Percentiles rank a stretch among this genome's conserved stretches.
phyloP scores from a whole-genome alignment of 768 basidiomycete genomes.

The Amanita inopinata region DNA sequence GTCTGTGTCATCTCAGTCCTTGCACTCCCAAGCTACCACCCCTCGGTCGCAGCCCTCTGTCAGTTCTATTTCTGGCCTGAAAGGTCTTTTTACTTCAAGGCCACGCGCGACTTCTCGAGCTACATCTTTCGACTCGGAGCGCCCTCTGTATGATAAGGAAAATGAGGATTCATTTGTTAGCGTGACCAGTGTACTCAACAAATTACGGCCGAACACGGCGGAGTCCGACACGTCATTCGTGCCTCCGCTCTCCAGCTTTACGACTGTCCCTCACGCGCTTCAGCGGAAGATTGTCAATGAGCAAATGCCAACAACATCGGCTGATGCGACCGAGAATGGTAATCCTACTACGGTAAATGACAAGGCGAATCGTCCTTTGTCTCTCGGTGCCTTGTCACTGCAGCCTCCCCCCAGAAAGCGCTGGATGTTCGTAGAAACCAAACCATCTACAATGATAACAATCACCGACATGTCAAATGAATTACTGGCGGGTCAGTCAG shows the following conservation, averaged over 20 bases:
- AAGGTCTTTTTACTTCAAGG: conserved; percentile 47
- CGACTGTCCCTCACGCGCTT: conserved; percentile 19
- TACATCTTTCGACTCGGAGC: conserved; percentile 31
- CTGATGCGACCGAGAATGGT: conserved; percentile 12
- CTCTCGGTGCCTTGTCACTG: conserved; percentile 26
- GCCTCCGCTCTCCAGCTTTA: conserved; percentile 23
- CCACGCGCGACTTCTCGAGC: conserved; percentile 49
- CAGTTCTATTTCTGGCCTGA: conserved; percentile 45
- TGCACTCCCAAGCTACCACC: conserved; percentile 31
- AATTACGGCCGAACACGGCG: conserved; percentile 33
- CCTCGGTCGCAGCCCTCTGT: conserved; percentile 28
- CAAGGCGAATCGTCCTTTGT: conserved; percentile 24
- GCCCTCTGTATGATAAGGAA: conserved; percentile 21
- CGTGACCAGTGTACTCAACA: conserved; percentile 45
- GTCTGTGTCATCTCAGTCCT: conserved; percentile 34
- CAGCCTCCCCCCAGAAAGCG: conserved; percentile 43
- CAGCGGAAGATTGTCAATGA: conserved; percentile 25
- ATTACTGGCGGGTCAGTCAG: conserved; percentile 2
- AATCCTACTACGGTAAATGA: conserved; percentile 21
- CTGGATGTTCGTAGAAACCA: conserved; percentile 28
- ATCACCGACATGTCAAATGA: background rate
- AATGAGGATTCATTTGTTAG: conserved; percentile 47
- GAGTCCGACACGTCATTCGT: conserved; percentile 14
- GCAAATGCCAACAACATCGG: conserved; percentile 10
- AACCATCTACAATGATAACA: conserved; percentile 11